A percentile compares a stretch with the other conserved stretches of the same genome.
These are phyloP conservation scores for Lyophyllum atratum DNA, from an alignment of 768 basidiomycete genomes.

Conservation along the genomic window DNA sequence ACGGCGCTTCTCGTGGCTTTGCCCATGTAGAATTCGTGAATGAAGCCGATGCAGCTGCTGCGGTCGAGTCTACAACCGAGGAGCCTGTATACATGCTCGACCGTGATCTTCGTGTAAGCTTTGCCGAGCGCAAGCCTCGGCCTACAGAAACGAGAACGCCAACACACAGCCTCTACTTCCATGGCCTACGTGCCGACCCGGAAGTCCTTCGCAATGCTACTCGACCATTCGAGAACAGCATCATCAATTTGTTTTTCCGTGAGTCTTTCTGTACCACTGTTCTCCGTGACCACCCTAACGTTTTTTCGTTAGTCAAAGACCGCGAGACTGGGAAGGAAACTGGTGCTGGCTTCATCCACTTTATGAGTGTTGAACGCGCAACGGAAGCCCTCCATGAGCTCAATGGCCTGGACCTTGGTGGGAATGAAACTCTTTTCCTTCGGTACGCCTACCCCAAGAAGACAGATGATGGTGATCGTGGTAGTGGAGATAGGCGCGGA, in stretches of 20 bases:
- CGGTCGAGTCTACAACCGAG: constrained; percentile 33
- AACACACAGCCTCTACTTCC: constrained; percentile 33
- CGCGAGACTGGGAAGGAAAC: constrained; percentile 28
- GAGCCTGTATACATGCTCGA: constrained; percentile 53
- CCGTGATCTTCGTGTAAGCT: constrained; percentile 45
- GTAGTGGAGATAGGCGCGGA: constrained; percentile 1
- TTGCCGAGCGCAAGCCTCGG: constrained; percentile 23
- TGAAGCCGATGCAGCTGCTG: constrained; percentile 36
- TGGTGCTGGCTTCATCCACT: constrained; percentile 56
- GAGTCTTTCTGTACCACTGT: constrained; percentile 13
- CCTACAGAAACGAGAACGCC: constrained; percentile 16
- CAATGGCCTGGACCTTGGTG: constrained; percentile 33
- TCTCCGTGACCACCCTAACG: background rate
- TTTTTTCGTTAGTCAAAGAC: constrained; percentile 31
- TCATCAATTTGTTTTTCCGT: constrained; percentile 32
- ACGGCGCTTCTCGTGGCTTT: constrained; percentile 44
- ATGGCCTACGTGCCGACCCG: constrained; percentile 24
- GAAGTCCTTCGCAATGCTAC: constrained; percentile 23
- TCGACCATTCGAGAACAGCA: constrained; percentile 28
- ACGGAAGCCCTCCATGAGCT: constrained; percentile 47
- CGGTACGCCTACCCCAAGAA: constrained; percentile 37
- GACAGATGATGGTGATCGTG: background rate
- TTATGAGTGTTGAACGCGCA: constrained; percentile 45
- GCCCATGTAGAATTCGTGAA: constrained; percentile 46
- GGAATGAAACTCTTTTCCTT: constrained; percentile 39